Evolutionary conservation across 179 eudicot genomes (phyloP).

Genomic region (Silene vulgaris): DNA sequence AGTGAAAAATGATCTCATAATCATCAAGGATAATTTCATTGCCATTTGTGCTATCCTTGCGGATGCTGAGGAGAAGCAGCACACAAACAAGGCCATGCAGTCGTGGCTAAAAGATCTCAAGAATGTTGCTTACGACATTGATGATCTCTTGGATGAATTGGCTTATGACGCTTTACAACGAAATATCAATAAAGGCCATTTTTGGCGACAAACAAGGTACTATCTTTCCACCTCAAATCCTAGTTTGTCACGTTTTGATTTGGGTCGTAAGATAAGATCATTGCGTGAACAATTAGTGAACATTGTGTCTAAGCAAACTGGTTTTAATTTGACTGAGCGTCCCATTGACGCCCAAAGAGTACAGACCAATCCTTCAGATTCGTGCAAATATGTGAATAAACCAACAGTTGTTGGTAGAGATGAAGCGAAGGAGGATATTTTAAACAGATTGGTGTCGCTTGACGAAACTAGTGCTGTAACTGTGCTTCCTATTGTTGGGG

Average conservation of each 20-base stretch:
- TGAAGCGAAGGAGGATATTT: conserved; percentile 6
- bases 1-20: too few species aligned
- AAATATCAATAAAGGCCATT: background rate
- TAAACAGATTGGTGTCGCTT: background rate
- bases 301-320: background rate
- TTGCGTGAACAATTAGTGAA: conserved; percentile 2
- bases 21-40: too few species aligned
- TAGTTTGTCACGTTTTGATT: background rate
- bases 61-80: too few species aligned
- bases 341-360: background rate
- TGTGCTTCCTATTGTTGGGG: conserved; percentile 39
- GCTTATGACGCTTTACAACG: background rate
- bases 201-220: background rate
- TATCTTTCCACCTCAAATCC: conserved; percentile 6
- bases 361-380: background rate
- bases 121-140: conserved; percentile 24
- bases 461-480: background rate
- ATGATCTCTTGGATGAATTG: conserved; percentile 25
- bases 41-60: too few species aligned
- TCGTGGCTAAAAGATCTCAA: conserved; percentile 27
- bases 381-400: background rate
- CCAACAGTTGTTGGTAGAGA: conserved; percentile 12
- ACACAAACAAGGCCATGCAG: background rate
- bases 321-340: conserved; percentile 8
- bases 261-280: conserved; percentile 10